phyloP scores from a whole-genome alignment of 306 rosid species.

The Prunus davidiana region DNA sequence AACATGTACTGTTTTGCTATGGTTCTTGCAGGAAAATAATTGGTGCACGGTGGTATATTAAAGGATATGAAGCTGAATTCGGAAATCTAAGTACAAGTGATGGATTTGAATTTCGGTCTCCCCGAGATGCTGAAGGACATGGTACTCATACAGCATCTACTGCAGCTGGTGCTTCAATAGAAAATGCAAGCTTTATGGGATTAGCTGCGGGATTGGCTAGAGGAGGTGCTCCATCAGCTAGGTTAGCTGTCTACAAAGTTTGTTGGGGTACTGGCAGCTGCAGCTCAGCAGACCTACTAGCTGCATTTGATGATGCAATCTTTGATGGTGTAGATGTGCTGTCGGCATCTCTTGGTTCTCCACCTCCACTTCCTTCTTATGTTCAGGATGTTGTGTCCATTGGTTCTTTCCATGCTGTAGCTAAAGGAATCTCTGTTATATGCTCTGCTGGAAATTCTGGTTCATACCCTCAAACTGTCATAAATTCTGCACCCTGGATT shows the following conservation, averaged over 20 bases:
- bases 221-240: conserved; percentile 66
- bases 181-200: conserved; percentile 47
- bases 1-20: not conserved
- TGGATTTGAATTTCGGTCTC: conserved; percentile 43
- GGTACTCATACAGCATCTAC: conserved; percentile 68
- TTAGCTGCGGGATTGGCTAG: conserved; percentile 53
- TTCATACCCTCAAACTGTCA: conserved; percentile 57
- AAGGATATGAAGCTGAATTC: conserved; percentile 67
- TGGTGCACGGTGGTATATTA: conserved; percentile 65
- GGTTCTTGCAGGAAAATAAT: conserved; percentile 51
- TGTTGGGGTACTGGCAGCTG: conserved; percentile 61
- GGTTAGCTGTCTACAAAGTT: conserved; percentile 54
- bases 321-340: conserved; percentile 53
- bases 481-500: conserved; percentile 61
- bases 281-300: conserved; percentile 58
- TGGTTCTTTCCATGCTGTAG: conserved; percentile 58
- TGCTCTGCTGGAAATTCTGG: conserved; percentile 68
- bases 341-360: conserved; percentile 53
- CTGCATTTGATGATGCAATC: conserved; percentile 67
- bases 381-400: conserved; percentile 51
- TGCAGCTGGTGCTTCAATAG: conserved; percentile 45
- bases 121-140: conserved; percentile 57
- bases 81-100: conserved; percentile 41
- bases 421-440: conserved; percentile 50
- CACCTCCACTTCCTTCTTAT: conserved; percentile 49